These are phyloP conservation scores for Alternaria consortialis DNA, from an alignment of 2,329 filamentous ascomycete genomes.

Conservation along the genomic window DNA sequence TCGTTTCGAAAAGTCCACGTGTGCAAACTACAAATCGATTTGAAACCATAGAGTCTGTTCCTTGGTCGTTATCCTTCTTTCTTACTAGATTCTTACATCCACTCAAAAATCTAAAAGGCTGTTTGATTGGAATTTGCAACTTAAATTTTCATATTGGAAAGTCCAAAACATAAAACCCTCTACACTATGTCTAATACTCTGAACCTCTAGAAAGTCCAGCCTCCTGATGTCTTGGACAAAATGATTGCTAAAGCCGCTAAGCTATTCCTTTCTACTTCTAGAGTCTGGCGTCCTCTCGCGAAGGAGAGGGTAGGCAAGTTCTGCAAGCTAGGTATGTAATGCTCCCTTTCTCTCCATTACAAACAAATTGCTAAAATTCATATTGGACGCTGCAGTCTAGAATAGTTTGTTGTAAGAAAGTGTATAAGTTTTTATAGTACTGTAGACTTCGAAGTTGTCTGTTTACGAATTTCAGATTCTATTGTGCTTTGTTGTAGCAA, in stretches of 20 bases:
- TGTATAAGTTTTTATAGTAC: too few species aligned
- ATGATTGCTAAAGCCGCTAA: background rate
- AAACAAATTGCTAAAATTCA: background rate
- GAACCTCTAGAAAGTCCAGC: background rate
- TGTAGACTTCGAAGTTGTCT: background rate
- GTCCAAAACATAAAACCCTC: background rate
- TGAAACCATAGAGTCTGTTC: background rate
- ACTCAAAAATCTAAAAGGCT: too few species aligned
- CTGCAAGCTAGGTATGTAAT: conserved; percentile 1
- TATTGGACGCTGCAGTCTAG: background rate
- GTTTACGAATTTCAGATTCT: background rate
- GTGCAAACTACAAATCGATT: background rate
- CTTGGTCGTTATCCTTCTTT: background rate
- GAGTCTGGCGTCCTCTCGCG: background rate
- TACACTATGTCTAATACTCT: background rate
- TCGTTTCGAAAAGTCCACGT: background rate
- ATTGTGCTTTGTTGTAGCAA: background rate
- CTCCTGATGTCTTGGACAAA: background rate
- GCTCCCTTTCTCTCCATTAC: background rate
- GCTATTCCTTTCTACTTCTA: background rate
- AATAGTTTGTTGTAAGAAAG: too few species aligned
- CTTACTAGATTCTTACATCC: too few species aligned
- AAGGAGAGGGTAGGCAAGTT: background rate
- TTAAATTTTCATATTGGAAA: background rate
- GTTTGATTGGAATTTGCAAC: too few species aligned